phyloP scores from a whole-genome alignment of 192 early-diverging fungal genomes.

The Chytriomyces confervae region DNA sequence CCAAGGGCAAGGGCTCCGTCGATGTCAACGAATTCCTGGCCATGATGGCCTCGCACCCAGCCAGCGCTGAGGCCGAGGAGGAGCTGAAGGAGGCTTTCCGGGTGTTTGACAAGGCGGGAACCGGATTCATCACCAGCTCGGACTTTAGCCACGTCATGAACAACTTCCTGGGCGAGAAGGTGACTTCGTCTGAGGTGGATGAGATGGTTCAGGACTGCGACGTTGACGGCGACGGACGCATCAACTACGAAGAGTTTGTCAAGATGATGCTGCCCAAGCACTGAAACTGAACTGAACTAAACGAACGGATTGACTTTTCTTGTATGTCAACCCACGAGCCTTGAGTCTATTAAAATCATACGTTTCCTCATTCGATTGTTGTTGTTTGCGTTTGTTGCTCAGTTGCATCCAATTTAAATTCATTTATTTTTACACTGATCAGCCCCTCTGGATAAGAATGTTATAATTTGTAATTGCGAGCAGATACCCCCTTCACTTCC shows the following conservation, averaged over 20 bases:
- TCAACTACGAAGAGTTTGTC: conserved; percentile 84
- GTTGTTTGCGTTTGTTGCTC: too few relatives aligned
- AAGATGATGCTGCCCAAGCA: conserved; percentile 59
- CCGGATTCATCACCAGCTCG: conserved; percentile 85
- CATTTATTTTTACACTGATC: too few relatives aligned
- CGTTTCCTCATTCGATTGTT: too few relatives aligned
- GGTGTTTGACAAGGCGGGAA: conserved; percentile 93
- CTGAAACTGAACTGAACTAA: too few relatives aligned
- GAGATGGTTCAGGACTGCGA: conserved; percentile 68
- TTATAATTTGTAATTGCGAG: too few relatives aligned
- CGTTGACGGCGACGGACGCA: conserved; percentile 78
- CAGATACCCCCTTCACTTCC: too few relatives aligned
- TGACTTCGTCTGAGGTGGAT: conserved; percentile 77
- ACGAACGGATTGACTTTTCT: too few relatives aligned
- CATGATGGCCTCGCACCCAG: conserved; percentile 79
- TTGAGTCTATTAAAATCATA: too few relatives aligned
- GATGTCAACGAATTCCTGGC: conserved; percentile 92
- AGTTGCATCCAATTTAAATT: too few relatives aligned
- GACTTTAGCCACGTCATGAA: conserved; percentile 91
- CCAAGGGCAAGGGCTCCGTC: conserved; percentile 91
- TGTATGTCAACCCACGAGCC: too few relatives aligned
- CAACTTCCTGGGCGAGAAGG: conserved; percentile 71
- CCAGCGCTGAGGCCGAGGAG: conserved; percentile 80
- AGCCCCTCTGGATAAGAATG: too few relatives aligned
- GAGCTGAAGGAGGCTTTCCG: conserved; percentile 95